Base-by-base conservation (phyloP, 495 filamentous ascomycete genomes). In the Collariella sp. region DNA sequence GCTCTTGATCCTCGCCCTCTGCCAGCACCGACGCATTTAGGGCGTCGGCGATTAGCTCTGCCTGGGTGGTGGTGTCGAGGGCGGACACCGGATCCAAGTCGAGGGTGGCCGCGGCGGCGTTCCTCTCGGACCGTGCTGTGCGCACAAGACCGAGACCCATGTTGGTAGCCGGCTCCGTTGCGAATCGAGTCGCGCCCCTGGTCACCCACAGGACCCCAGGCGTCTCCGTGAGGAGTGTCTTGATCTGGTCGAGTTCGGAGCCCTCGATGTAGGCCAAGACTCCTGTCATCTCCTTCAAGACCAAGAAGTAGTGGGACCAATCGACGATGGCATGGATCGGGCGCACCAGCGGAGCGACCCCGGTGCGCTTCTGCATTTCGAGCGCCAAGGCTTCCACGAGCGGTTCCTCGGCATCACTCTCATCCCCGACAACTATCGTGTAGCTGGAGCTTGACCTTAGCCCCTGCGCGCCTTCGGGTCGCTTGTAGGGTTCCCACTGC, bases 161-260 rank as follows among this genome's bases (percentile, higher is more conserved):
- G 55, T 65, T 71, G 22, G 57, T 55, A 13, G 66, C 60, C 19
- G 73, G 72, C 1, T 55, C 62, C 11, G 56, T 65, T 26, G 64
- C 52, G 50, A 67, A 64, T 12, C 66, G 65, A 4, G 60, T 68
- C n/a, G 70, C 70, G 15, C 72, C 70, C 18, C 62, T 65, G 24
- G 71, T 73, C 12, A 73, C 67, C 71, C 71, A 73, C 33, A 75
- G 23, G 18, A 75, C 46, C 2, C 72, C 70, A 0, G 57, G 52
- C 0, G 70, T 56, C 18, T n/a, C 46, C 16, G 66, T 68, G 31
- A 81, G 57, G 1, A 74, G 64, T 6, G 63, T 61, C 22, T 70
- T 62, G 33, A 81, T 53, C 34, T 67, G 54, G 24, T 63, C 56
- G 20, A 76, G 64, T 16, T 64, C 54, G 5, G 36, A 10, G 9